phyloP scores from a whole-genome alignment of 2,329 filamentous ascomycete species.

The Alternaria metachromatica region DNA sequence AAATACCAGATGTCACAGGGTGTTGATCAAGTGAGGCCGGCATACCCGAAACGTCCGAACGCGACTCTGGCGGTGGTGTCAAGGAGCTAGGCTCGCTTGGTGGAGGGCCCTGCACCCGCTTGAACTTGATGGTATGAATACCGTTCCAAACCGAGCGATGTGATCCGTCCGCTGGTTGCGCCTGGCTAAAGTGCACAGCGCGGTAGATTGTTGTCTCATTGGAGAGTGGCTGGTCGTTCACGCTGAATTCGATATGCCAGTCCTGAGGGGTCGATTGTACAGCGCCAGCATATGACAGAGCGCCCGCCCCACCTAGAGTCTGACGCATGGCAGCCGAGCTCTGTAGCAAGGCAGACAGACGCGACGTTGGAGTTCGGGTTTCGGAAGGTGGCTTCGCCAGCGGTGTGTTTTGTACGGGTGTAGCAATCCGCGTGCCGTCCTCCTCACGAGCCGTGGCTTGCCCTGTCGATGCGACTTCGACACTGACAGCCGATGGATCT shows the following conservation, averaged over 20 bases:
- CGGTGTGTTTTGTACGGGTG: constrained; percentile 69
- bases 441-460: constrained; percentile 92
- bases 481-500: constrained; percentile 86
- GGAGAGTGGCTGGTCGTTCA: constrained; percentile 81
- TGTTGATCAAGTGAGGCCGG: constrained; percentile 83
- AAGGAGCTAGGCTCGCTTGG: constrained; percentile 74
- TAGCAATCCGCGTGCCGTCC: constrained; percentile 85
- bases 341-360: constrained; percentile 41
- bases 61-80: constrained; percentile 58
- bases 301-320: constrained; percentile 53
- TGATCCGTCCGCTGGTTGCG: constrained; percentile 68
- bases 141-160: constrained; percentile 86
- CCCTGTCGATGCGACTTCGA: constrained; percentile 85
- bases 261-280: constrained; percentile 83
- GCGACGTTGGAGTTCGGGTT: constrained; percentile 35
- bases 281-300: constrained; percentile 83
- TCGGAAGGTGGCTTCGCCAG: constrained; percentile 39
- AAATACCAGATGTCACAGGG: constrained; percentile 83
- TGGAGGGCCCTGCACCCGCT: constrained; percentile 81
- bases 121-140: constrained; percentile 91
- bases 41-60: constrained; percentile 66
- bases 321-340: constrained; percentile 40
- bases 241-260: constrained; percentile 96
- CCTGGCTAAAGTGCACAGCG: constrained; percentile 78
- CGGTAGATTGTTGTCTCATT: constrained; percentile 97